Percentiles rank a stretch among this genome's conserved stretches.
These are phyloP conservation scores for Aureobasidium uvarum DNA, from an alignment of 2,329 filamentous ascomycete genomes.

Conservation along the genomic window DNA sequence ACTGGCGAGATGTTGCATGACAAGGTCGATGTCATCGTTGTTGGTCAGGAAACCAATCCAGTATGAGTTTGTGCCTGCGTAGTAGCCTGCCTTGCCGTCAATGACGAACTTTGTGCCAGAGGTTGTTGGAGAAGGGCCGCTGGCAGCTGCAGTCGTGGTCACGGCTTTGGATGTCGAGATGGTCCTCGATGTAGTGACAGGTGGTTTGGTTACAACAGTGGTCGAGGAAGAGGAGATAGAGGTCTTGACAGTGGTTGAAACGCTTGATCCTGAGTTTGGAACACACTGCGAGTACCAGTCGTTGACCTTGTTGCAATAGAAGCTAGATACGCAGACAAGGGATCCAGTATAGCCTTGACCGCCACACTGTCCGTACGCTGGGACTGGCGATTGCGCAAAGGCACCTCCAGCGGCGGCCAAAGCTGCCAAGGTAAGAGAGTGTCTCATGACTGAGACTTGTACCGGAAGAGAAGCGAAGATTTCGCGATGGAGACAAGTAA, in stretches of 20 bases:
- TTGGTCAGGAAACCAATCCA: constrained; percentile 56
- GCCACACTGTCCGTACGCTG: constrained; percentile 48
- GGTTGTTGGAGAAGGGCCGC: constrained; percentile 28
- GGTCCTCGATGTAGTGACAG: constrained; percentile 10
- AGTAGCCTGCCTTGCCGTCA: constrained; percentile 50
- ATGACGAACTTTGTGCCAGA: constrained; percentile 41
- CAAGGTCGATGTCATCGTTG: constrained; percentile 56
- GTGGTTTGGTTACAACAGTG: constrained; percentile 11
- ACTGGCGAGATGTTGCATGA: constrained; percentile 7
- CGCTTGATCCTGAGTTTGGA: constrained; percentile 9
- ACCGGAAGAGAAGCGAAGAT: background rate
- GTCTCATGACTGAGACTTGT: background rate
- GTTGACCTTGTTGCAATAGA: constrained; percentile 44
- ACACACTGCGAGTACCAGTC: constrained; percentile 51
- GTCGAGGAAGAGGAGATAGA: background rate
- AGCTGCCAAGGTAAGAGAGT: background rate
- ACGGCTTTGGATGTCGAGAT: constrained; percentile 12
- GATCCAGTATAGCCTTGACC: constrained; percentile 45
- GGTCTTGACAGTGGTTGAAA: constrained; percentile 1
- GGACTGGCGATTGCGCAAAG: constrained; percentile 28
- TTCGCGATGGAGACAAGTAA: background rate
- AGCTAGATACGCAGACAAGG: constrained; percentile 43
- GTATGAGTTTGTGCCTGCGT: constrained; percentile 57
- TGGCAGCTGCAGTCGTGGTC: constrained; percentile 12
- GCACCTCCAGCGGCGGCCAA: constrained; percentile 8